phyloP scores from a whole-genome alignment of 331 rosid species.

The Quercus phellos region DNA sequence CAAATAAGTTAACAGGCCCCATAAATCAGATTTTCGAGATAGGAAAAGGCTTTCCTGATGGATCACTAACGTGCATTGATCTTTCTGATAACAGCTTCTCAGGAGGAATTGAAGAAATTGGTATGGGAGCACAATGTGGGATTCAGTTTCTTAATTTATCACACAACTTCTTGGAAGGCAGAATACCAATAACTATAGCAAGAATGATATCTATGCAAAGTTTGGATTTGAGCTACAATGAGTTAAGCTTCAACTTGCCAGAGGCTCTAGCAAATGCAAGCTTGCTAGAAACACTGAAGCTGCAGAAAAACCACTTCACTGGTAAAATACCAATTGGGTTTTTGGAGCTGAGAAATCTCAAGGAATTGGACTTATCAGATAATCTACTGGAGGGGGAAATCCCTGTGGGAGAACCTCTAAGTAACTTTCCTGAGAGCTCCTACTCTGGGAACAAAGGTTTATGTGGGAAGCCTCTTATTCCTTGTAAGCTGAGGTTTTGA shows the following conservation, averaged over 20 bases:
- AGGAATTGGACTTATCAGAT: conserved; percentile 52
- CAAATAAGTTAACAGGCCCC: conserved; percentile 59
- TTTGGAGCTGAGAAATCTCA: conserved; percentile 42
- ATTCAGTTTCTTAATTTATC: conserved; percentile 59
- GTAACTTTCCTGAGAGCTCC: conserved; percentile 52
- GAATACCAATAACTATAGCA: conserved; percentile 40
- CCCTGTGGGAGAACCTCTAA: conserved; percentile 56
- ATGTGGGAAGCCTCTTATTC: conserved; percentile 66
- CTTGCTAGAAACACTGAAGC: conserved; percentile 47
- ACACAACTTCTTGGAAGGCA: conserved; percentile 47
- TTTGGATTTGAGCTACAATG: conserved; percentile 64
- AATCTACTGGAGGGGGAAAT: conserved; percentile 73
- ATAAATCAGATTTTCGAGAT: conserved; percentile 31
- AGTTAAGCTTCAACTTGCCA: conserved; percentile 45
- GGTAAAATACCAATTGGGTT: conserved; percentile 58
- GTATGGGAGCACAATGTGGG: conserved; percentile 25
- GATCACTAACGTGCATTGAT: conserved; percentile 42
- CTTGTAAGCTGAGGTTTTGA: conserved; percentile 41
- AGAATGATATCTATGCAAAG: conserved; percentile 31
- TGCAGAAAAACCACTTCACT: conserved; percentile 53
- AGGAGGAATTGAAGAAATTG: conserved; percentile 44
- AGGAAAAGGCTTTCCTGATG: conserved; percentile 24
- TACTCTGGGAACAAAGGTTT: conserved; percentile 60
- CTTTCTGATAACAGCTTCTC: conserved; percentile 61
- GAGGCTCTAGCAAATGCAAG: conserved; percentile 40